Percentiles rank a stretch among this genome's conserved stretches.
Evolutionary conservation across 495 filamentous ascomycete species (phyloP).

Genomic region (Tuber microsphaerosporum): DNA sequence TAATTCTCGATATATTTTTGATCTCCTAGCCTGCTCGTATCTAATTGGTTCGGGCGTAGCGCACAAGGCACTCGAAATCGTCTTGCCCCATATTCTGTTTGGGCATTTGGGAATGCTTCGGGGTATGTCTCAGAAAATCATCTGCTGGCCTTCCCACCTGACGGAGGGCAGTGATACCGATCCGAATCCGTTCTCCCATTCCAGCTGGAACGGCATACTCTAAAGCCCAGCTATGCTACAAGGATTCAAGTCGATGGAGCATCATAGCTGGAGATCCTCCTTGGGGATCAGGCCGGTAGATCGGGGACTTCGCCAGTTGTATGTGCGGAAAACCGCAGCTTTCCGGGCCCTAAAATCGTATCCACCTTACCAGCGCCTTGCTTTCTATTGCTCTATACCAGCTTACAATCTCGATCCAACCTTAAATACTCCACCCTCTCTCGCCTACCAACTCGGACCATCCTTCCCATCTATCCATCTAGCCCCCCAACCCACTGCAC

Average conservation of each 20-base stretch:
- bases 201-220: not conserved
- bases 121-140: not conserved
- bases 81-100: not conserved
- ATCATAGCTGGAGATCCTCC: not conserved
- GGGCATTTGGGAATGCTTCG: too few relatives aligned
- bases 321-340: not conserved
- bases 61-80: not conserved
- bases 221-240: not conserved
- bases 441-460: not conserved
- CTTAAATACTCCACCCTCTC: not conserved
- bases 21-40: too few relatives aligned
- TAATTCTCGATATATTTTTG: too few relatives aligned
- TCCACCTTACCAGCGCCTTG: not conserved
- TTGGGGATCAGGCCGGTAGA: not conserved
- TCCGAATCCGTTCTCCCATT: not conserved
- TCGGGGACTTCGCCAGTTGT: not conserved
- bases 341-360: not conserved
- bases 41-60: too few relatives aligned
- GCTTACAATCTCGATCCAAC: not conserved
- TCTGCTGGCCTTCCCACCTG: not conserved
- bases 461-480: not conserved
- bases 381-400: not conserved
- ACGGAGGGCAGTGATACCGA: not conserved
- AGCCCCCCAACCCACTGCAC: not conserved
- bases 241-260: not conserved